phyloP scores from a whole-genome alignment of 2,329 filamentous ascomycete genomes.

The Pseudocercospora musae region DNA sequence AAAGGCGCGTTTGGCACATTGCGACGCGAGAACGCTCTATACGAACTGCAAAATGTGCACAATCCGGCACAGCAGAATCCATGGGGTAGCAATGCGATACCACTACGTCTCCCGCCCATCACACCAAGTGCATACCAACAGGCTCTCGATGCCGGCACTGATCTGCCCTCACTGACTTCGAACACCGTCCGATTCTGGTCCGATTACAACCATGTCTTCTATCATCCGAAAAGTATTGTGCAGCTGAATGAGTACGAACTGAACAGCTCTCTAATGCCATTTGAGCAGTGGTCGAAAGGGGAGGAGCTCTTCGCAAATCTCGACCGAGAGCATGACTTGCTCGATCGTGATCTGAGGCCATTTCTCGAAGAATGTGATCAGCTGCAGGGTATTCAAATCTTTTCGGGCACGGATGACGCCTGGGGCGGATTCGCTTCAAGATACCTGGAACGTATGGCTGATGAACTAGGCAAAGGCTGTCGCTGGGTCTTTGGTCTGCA shows the following conservation, averaged over 20 bases:
- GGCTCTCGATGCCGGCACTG: constrained; percentile 68
- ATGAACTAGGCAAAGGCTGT: constrained; percentile 85
- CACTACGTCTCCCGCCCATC: constrained; percentile 68
- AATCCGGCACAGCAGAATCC: constrained; percentile 38
- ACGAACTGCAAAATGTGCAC: constrained; percentile 57
- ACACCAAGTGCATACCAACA: constrained; percentile 71
- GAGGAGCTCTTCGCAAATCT: constrained; percentile 64
- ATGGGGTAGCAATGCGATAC: constrained; percentile 62
- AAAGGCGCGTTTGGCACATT: constrained; percentile 91
- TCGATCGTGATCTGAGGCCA: constrained; percentile 84
- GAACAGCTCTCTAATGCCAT: constrained; percentile 74
- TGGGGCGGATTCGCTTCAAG: constrained; percentile 48
- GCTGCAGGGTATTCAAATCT: constrained; percentile 76
- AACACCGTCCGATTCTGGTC: constrained; percentile 90
- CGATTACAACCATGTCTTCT: constrained; percentile 90
- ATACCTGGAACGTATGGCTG: constrained; percentile 64
- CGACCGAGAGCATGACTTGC: constrained; percentile 69
- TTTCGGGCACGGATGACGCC: constrained; percentile 53
- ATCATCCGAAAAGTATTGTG: constrained; percentile 81
- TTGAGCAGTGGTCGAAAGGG: constrained; percentile 71
- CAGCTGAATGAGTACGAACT: constrained; percentile 86
- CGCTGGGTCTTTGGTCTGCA: constrained; percentile 87
- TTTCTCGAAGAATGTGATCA: constrained; percentile 93
- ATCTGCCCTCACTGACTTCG: constrained; percentile 62
- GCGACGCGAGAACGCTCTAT: constrained; percentile 82